Conservation (phyloP, 495 filamentous ascomycete genomes). For the Sabuloglossum arenarium region DNA sequence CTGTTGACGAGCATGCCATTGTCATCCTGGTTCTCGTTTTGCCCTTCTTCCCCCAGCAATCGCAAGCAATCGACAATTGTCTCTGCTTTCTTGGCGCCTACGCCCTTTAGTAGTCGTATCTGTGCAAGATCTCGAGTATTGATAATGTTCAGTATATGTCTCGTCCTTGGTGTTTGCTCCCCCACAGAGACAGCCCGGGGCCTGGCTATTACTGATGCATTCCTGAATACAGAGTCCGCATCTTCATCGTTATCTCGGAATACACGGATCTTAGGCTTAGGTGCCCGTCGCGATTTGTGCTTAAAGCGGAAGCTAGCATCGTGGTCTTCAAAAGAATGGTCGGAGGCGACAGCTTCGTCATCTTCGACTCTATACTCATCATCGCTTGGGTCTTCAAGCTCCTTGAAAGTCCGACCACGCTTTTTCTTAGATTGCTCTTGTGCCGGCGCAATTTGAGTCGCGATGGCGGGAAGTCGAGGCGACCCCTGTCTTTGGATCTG, state of each 20-base stretch:
- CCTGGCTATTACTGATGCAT: not conserved
- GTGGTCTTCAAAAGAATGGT: conserved; percentile 17
- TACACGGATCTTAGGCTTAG: conserved; percentile 6
- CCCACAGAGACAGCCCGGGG: conserved; percentile 8
- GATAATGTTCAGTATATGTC: conserved; percentile 57
- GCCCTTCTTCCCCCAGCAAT: conserved; percentile 11
- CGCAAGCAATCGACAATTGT: conserved; percentile 30
- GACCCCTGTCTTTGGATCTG: conserved; percentile 14
- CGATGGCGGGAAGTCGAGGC: not conserved
- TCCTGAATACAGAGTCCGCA: not conserved
- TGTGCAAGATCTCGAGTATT: conserved; percentile 59
- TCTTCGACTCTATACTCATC: conserved; percentile 4
- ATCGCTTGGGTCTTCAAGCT: not conserved
- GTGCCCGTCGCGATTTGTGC: conserved; percentile 12
- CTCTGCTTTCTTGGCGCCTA: conserved; percentile 33
- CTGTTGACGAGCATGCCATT: conserved; percentile 16
- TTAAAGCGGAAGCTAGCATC: conserved; percentile 22
- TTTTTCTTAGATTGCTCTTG: conserved; percentile 14
- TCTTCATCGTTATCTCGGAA: not conserved
- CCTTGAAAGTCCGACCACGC: not conserved
- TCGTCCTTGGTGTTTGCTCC: conserved; percentile 40
- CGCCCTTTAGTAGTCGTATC: conserved; percentile 27
- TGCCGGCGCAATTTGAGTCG: conserved; percentile 12
- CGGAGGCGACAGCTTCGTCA: conserved; percentile 15
- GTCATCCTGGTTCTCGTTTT: conserved; percentile 11